A percentile compares a stretch with the other conserved stretches of the same genome.
Evolutionary conservation across 2,329 filamentous ascomycete genomes (phyloP).

Genomic region (Calonectria montana): DNA sequence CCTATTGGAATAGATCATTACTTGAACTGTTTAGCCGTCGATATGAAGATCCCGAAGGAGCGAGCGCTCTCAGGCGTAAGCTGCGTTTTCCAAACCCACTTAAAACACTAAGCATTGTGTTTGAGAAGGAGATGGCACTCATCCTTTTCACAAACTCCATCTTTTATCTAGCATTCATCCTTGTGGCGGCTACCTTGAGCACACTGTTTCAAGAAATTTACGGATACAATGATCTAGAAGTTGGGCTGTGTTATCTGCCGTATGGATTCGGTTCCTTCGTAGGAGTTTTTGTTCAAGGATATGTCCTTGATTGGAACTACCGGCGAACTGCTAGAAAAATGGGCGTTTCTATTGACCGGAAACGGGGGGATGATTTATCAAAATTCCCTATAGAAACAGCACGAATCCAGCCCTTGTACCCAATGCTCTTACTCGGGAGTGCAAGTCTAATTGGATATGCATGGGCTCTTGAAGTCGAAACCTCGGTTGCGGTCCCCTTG

Average conservation of each 20-base stretch:
- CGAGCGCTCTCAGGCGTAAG: conserved; percentile 52
- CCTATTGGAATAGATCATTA: conserved; percentile 67
- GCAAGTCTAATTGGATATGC: conserved; percentile 66
- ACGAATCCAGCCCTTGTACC: conserved; percentile 65
- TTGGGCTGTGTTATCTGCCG: conserved; percentile 66
- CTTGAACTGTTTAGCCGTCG: conserved; percentile 59
- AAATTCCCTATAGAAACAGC: conserved; percentile 67
- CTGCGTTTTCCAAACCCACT: conserved; percentile 68
- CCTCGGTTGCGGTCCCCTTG: conserved; percentile 65
- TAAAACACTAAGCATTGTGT: conserved; percentile 63
- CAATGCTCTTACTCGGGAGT: conserved; percentile 65
- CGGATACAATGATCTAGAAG: conserved; percentile 60
- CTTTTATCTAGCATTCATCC: conserved; percentile 68
- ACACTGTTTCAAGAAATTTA: conserved; percentile 65
- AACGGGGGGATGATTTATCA: conserved; percentile 63
- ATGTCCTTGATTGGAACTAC: conserved; percentile 75
- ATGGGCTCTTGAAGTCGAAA: conserved; percentile 65
- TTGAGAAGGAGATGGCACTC: conserved; percentile 68
- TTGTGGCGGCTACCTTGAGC: conserved; percentile 63
- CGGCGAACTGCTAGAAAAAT: conserved; percentile 71
- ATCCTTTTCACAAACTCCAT: conserved; percentile 64
- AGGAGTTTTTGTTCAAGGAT: conserved; percentile 66
- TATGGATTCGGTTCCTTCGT: conserved; percentile 63
- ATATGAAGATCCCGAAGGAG: conserved; percentile 48
- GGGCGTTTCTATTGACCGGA: conserved; percentile 70